Base-by-base conservation (phyloP, 306 rosid species). In the Glycine soja region DNA sequence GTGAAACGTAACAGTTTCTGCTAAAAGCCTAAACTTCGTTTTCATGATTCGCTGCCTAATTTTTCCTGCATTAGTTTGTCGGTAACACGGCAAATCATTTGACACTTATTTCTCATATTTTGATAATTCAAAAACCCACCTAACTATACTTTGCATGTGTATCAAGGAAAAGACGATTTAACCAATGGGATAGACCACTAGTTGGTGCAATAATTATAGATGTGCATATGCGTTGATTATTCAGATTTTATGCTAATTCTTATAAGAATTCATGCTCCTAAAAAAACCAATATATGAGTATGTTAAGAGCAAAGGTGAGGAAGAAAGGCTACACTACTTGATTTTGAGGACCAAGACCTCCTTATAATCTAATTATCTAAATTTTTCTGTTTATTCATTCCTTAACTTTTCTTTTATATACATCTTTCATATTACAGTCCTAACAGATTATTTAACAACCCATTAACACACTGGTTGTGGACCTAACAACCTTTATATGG, bases 21-120 rank as follows among this genome's bases (percentile, higher is more conserved):
- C 70, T 56, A 75, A 16, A 87, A 85, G 81, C 70, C 83, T 71
- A 79, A 87, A 72, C 84, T 67, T 85, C 54, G 72, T 86, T 87
- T 86, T 69, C 81, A 62, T 78, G 75, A 18, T 62, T 53, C 68
- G 67, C 59, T 74, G 5, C 87, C 36, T 78, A 66, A 16, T 76
- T 85, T 58, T 87, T 53, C 75, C 56, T 9, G 40, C 75, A 82
- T 54, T 81, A 53, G 79, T 73, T 90, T 87, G 83, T 90, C 67
- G 94, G 91, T 87, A 67, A 85, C 87, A 83, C 77, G 87, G 82
- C 87, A 72, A 87, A 81, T 83, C 83, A 80, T 36, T 84, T 72
- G 80, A 70, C 53, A 47, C 16, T 52, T 36, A 14, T 71, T 79
- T 77, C 45, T 81, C 30, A 14, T 74, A 15, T 18, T 50, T 78